phyloP scores from a whole-genome alignment of 2,329 filamentous ascomycete genomes.

The Fusarium sp. region DNA sequence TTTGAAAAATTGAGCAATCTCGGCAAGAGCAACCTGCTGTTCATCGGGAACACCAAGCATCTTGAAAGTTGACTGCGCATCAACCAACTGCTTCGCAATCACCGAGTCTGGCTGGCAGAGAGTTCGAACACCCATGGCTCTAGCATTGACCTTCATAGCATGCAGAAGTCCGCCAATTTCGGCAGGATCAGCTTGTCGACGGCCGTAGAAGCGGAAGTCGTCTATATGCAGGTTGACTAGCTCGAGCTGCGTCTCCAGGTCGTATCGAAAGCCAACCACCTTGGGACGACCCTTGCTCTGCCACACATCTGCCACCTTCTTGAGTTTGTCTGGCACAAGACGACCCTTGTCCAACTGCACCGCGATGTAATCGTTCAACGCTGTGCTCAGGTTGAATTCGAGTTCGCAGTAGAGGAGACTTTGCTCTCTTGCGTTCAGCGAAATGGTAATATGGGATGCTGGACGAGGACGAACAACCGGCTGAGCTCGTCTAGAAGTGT shows the following conservation, averaged over 20 bases:
- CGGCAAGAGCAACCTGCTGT: conserved; percentile 59
- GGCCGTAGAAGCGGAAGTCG: conserved; percentile 67
- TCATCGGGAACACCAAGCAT: conserved; percentile 59
- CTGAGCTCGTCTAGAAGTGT: conserved; percentile 50
- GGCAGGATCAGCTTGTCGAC: conserved; percentile 54
- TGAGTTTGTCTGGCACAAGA: conserved; percentile 62
- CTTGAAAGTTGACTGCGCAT: conserved; percentile 63
- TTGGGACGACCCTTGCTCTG: conserved; percentile 63
- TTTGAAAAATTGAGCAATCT: conserved; percentile 66
- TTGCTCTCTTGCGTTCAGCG: conserved; percentile 66
- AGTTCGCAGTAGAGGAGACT: conserved; percentile 69
- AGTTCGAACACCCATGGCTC: conserved; percentile 64
- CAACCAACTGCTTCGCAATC: conserved; percentile 67
- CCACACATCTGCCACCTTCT: conserved; percentile 64
- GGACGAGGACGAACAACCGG: conserved; percentile 46
- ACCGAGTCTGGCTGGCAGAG: conserved; percentile 69
- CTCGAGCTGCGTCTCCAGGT: conserved; percentile 70
- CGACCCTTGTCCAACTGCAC: conserved; percentile 66
- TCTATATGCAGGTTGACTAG: conserved; percentile 61
- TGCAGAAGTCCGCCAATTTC: conserved; percentile 62
- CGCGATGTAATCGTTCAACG: conserved; percentile 64
- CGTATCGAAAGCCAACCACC: conserved; percentile 68
- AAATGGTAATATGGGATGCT: conserved; percentile 56
- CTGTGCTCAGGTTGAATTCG: conserved; percentile 64
- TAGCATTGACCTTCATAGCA: conserved; percentile 64